Evolutionary conservation across 1,139 yeast genomes (phyloP), one percentile per base, ranked within the genome.

Genomic region (Petasospora fabianii): DNA sequence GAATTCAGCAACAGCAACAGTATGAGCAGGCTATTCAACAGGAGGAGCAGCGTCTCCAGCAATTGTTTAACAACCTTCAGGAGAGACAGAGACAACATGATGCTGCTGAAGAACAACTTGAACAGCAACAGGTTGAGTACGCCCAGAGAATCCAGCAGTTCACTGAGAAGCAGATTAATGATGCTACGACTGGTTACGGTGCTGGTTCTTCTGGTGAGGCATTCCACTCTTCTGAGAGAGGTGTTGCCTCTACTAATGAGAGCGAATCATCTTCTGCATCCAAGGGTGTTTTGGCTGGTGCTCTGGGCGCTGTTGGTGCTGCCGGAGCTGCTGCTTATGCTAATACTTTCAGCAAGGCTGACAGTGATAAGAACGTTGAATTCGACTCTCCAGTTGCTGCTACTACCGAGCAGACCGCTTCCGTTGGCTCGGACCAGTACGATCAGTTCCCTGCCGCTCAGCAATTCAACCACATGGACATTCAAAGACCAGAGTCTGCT

Each of bases 401-500:
- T 1, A 68, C 61, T 22, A 61, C 58, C 20, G 58, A 53, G 46
- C 61, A 56, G 36, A 58, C 61, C 8, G 61, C 65, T 7, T 61
- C 67, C 3, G 59, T 60, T 8, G 55, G 58, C 3, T 60, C 67
- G 5, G 68, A 55, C 12, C 42, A 36, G n/a, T 78, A 77, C 17
- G 70, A 65, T 57, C 75, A 66, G 46, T 48, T 42, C 38, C 49
- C 48, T 15, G 38, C 72, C 27, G 51, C 50, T 22, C 51, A 59
- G 22, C 62, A 64, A 18, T 69, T 70, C 50, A 60, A 63, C 21
- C 42, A 43, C 6, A 55, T 74, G 42, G 78, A 77, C 2, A 69
- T 70, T 65, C 80, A 60, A 64, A 77, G 80, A 58, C 84, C 95
- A 2, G 88, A 82, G 47, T 85, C 96, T 0, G 76, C 84, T 37